These are phyloP conservation scores for Sporothrix dimorphospora DNA, from an alignment of 2,329 filamentous ascomycete genomes.

Conservation along the genomic window DNA sequence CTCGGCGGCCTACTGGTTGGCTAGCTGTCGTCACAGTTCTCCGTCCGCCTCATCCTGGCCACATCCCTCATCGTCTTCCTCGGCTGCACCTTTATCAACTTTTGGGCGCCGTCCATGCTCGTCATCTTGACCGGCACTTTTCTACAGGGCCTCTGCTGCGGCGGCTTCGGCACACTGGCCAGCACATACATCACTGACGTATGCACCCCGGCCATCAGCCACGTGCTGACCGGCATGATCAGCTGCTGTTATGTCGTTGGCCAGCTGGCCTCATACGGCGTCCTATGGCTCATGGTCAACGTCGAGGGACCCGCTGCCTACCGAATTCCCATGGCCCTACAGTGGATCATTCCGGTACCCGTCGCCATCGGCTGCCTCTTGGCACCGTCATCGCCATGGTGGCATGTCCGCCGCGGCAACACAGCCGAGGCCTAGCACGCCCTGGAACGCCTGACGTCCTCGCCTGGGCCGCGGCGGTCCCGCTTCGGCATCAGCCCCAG, in stretches of 20 bases:
- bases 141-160: conserved; percentile 34
- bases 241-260: conserved; percentile 36
- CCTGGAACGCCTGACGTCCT: conserved; percentile 27
- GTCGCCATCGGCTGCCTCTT: conserved; percentile 30
- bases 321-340: conserved; percentile 34
- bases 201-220: conserved; percentile 32
- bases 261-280: conserved; percentile 31
- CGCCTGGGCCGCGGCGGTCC: background rate
- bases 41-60: conserved; percentile 30
- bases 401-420: conserved; percentile 46
- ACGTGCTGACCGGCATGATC: conserved; percentile 34
- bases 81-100: conserved; percentile 32
- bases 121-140: conserved; percentile 34
- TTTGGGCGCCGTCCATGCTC: conserved; percentile 32
- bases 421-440: conserved; percentile 23
- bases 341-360: conserved; percentile 34
- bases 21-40: conserved; percentile 32
- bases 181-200: conserved; percentile 35
- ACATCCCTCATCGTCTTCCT: conserved; percentile 28
- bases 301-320: conserved; percentile 32
- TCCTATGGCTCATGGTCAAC: conserved; percentile 32
- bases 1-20: conserved; percentile 32
- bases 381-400: conserved; percentile 35
- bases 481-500: background rate
- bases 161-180: conserved; percentile 35